phyloP scores from a whole-genome alignment of 1,284 basidiomycete genomes.

The Leucoagaricus sp. region DNA sequence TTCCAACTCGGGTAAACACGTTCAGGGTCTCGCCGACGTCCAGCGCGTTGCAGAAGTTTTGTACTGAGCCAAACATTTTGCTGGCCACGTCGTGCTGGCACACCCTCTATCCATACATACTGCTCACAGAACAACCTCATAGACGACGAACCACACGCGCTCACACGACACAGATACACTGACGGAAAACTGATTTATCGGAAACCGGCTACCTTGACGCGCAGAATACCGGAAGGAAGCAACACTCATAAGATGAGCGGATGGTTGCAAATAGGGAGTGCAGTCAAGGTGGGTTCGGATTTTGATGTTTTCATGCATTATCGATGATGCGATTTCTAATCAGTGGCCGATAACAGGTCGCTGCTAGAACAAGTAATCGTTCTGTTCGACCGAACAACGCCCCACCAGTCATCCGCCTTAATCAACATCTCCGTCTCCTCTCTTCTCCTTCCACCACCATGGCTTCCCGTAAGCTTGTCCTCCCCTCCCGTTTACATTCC shows the following conservation, averaged over 20 bases:
- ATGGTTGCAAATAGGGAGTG: neutral
- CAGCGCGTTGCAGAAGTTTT: neutral
- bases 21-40: neutral
- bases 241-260: neutral
- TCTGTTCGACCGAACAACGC: slow-evolving; percentile 34
- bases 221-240: neutral
- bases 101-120: neutral
- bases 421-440: slow-evolving; percentile 60
- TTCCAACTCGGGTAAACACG: neutral
- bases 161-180: neutral
- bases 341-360: slow-evolving; percentile 14
- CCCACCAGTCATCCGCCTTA: slow-evolving; percentile 52
- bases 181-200: neutral
- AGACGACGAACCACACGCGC: too few relatives aligned
- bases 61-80: neutral
- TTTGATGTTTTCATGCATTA: slow-evolving; percentile 10
- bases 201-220: neutral
- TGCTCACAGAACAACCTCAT: neutral
- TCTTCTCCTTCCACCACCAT: slow-evolving; percentile 53
- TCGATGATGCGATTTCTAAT: slow-evolving; percentile 22
- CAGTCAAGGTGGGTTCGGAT: too few relatives aligned
- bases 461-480: slow-evolving; percentile 53
- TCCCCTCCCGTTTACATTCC: slow-evolving; percentile 12
- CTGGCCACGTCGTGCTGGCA: neutral
- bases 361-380: slow-evolving; percentile 15